Evolutionary conservation across 768 basidiomycete genomes (phyloP).

Genomic region (Mrakia frigida): DNA sequence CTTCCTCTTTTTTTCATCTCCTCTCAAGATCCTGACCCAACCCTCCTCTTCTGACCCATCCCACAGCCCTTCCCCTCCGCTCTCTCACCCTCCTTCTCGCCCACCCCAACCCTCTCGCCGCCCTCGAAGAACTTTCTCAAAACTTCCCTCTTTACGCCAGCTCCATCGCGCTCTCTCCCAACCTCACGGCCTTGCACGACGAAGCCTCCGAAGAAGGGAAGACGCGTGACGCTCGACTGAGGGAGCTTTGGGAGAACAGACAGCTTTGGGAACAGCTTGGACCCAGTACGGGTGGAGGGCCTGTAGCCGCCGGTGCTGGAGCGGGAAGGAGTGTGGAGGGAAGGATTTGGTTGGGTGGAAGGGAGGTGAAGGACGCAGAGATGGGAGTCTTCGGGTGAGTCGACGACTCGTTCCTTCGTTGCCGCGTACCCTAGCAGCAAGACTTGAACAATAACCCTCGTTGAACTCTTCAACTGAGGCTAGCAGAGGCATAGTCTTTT

Average conservation of each 20-base stretch:
- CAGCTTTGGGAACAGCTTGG: constrained; percentile 50
- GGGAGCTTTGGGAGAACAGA: constrained; percentile 51
- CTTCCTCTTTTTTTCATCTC: neutral
- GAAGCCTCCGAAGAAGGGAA: neutral
- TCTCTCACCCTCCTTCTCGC: constrained; percentile 68
- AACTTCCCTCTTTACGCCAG: constrained; percentile 85
- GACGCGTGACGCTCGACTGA: constrained; percentile 26
- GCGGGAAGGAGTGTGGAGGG: constrained; percentile 12
- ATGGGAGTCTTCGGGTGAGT: constrained; percentile 63
- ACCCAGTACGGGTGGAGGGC: constrained; percentile 43
- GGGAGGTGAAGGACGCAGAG: constrained; percentile 56
- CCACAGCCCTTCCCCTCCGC: constrained; percentile 56
- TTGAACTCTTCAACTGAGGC: too few species aligned
- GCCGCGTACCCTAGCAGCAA: too few species aligned
- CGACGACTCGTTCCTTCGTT: too few species aligned
- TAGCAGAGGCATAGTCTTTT: too few species aligned
- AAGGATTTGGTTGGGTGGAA: constrained; percentile 73
- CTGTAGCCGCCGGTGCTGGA: constrained; percentile 38
- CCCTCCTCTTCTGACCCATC: neutral
- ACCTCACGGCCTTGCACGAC: neutral
- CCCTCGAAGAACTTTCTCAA: constrained; percentile 66
- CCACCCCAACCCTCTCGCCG: constrained; percentile 54
- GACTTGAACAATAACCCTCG: too few species aligned
- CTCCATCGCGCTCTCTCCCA: constrained; percentile 55
- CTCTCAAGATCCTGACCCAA: neutral